These are phyloP conservation scores for Fusarium haematococcum DNA, from an alignment of 2,329 filamentous ascomycete species.

Conservation along the genomic window DNA sequence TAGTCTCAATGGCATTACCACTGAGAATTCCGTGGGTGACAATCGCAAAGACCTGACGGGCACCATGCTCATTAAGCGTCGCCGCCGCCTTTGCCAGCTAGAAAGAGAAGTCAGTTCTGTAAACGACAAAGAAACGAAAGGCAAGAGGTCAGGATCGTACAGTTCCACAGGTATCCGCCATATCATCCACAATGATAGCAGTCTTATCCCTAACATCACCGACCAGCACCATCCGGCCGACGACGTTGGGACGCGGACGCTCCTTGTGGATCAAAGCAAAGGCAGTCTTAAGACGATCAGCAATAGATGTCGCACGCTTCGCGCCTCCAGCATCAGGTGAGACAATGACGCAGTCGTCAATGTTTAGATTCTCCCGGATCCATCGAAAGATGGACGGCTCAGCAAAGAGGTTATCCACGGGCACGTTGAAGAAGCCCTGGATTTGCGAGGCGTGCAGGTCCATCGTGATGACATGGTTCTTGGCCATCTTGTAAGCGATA, in stretches of 20 bases:
- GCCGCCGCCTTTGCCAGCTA: slow-evolving; percentile 69
- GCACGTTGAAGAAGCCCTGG: slow-evolving; percentile 91
- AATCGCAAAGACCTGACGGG: slow-evolving; percentile 87
- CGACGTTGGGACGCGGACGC: slow-evolving; percentile 83
- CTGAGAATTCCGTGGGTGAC: slow-evolving; percentile 93
- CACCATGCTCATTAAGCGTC: slow-evolving; percentile 86
- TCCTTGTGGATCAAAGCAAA: slow-evolving; percentile 98
- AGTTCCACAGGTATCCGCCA: slow-evolving; percentile 92
- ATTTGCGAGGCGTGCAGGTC: slow-evolving; percentile 93
- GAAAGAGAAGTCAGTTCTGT: background rate
- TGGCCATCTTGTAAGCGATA: slow-evolving; percentile 9
- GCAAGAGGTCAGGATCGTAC: slow-evolving; percentile 52
- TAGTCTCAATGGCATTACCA: slow-evolving; percentile 55
- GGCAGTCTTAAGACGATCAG: slow-evolving; percentile 87
- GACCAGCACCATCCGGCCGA: slow-evolving; percentile 89
- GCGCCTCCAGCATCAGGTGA: slow-evolving; percentile 93
- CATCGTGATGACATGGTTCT: slow-evolving; percentile 83
- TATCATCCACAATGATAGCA: slow-evolving; percentile 95
- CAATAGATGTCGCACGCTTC: slow-evolving; percentile 91
- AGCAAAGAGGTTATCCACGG: slow-evolving; percentile 60
- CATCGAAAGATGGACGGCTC: background rate
- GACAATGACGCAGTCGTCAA: slow-evolving; percentile 85
- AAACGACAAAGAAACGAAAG: slow-evolving; percentile 62
- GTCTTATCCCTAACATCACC: slow-evolving; percentile 89
- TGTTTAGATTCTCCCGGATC: slow-evolving; percentile 52